phyloP scores from a whole-genome alignment of 2,329 filamentous ascomycete species.

The Aureobasidium vineae region DNA sequence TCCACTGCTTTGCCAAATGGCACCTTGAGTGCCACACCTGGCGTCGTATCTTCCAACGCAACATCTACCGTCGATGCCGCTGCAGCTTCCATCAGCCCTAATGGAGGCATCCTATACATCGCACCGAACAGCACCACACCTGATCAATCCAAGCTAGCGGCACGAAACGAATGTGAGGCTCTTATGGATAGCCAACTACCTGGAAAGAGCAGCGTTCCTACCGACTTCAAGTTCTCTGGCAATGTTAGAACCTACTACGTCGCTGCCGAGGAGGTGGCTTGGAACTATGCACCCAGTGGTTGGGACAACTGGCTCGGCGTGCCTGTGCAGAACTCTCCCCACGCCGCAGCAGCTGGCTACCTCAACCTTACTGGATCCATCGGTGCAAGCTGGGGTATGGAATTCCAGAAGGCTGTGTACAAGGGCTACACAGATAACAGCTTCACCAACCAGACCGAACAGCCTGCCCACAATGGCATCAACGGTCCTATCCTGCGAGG shows the following conservation, averaged over 20 bases:
- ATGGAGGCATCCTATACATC: slow-evolving; percentile 20
- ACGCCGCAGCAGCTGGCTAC: slow-evolving; percentile 28
- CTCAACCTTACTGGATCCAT: slow-evolving; percentile 30
- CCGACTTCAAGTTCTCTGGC: slow-evolving; percentile 31
- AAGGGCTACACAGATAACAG: slow-evolving; percentile 37
- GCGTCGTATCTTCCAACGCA: slow-evolving; percentile 2
- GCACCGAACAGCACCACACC: background rate
- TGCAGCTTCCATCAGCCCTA: background rate
- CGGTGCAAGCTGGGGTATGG: slow-evolving; percentile 30
- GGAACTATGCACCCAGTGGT: slow-evolving; percentile 34
- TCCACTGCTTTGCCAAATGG: background rate
- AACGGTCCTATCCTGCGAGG: slow-evolving; percentile 33
- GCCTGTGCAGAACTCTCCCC: slow-evolving; percentile 7
- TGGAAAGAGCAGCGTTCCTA: slow-evolving; percentile 27
- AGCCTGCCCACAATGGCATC: slow-evolving; percentile 35
- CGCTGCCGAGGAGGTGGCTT: slow-evolving; percentile 33
- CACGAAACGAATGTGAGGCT: background rate
- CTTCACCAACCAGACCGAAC: slow-evolving; percentile 31
- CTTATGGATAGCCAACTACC: slow-evolving; percentile 30
- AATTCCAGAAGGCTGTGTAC: slow-evolving; percentile 36
- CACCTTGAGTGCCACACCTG: slow-evolving; percentile 1
- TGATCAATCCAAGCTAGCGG: slow-evolving; percentile 5
- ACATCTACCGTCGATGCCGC: background rate
- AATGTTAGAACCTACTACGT: slow-evolving; percentile 34
- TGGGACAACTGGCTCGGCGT: slow-evolving; percentile 36